Evolutionary conservation across 2,329 filamentous ascomycete genomes (phyloP), one percentile per base, ranked within the genome.

Genomic region (Beauveria caledonica): DNA sequence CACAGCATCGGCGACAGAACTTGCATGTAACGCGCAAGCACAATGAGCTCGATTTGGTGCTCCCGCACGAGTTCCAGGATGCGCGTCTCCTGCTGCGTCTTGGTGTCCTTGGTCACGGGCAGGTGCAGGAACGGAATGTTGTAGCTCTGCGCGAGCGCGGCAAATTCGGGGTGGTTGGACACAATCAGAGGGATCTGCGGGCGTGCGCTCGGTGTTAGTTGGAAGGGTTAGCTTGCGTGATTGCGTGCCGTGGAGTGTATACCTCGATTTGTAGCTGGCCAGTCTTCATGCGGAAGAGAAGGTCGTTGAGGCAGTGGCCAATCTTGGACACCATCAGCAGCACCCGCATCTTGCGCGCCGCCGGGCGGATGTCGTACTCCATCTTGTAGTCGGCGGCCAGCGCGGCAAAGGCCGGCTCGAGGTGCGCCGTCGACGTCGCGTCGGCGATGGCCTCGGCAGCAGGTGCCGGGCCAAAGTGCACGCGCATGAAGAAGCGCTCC

Each of bases 321-420:
- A 91, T 92, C 78, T 92, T 92, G 68, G 89, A 92, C 33, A 93
- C 90, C 89, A 94, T 93, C 78, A 94, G 90, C 67, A 94, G 78
- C 53, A 92, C 86, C 65, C 86, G 83, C 61, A 87, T 86, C 77
- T 91, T 92, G 68, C 85, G 79, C 54, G 84, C 76, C 13, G 85
- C 81, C 3, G 87, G 83, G 15, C 86, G 81, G 67, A 94, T 81
- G 67, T 89, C 80, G 76, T 88, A 91, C 67, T 85, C 78, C 85
- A 91, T 88, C 61, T 78, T 69, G 75, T 90, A 83, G 27, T 86
- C 78, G 56, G 75, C 67, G 3, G 87, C 87, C 57, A 90, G 83
- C 46, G 78, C 73, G 29, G 77, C 74, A 67, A 93, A 86, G 7
- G 83, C 80, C 60, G 71, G 72, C 8, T 69, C 72, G 52, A 91